Conservation (phyloP, 163 green algal genomes). For the Trebouxiophyceae sp. region DNA sequence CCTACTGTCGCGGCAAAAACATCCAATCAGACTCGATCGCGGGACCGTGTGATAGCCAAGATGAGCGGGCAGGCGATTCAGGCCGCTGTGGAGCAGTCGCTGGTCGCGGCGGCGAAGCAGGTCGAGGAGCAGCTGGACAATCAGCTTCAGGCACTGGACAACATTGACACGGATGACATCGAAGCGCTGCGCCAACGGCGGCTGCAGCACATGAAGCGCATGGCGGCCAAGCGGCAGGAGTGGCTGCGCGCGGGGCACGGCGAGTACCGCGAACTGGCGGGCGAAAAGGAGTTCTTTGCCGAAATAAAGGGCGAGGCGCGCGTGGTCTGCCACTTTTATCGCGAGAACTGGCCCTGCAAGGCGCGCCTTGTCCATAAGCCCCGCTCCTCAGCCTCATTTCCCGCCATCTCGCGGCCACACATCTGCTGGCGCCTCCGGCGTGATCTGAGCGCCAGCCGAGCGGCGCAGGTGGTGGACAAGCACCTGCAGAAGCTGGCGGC, state of each 20-base stretch:
- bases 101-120: slow-evolving; percentile 33
- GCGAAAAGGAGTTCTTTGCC: slow-evolving; percentile 91
- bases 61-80: no score
- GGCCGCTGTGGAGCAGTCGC: slow-evolving; percentile 4
- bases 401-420: no score
- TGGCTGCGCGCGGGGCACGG: slow-evolving; percentile 82
- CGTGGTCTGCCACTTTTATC: slow-evolving; percentile 94
- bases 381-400: no score
- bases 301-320: slow-evolving; percentile 89
- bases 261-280: slow-evolving; percentile 62
- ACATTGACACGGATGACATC: slow-evolving; percentile 82
- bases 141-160: slow-evolving; percentile 76
- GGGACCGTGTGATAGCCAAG: no score
- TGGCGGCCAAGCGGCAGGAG: slow-evolving; percentile 55
- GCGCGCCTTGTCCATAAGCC: no score
- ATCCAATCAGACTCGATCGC: no score
- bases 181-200: slow-evolving; percentile 62
- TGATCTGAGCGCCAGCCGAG: no score
- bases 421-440: no score
- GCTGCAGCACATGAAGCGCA: slow-evolving; percentile 66
- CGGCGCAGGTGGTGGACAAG: slow-evolving; percentile 94
- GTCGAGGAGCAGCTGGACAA: slow-evolving; percentile 80
- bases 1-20: no score
- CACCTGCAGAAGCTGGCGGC: slow-evolving; percentile 74
- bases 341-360: slow-evolving; percentile 92